A percentile compares a stretch with the other conserved stretches of the same genome.
Evolutionary conservation across 495 filamentous ascomycete genomes (phyloP).

Genomic region (Penicillium atrosanguineum): DNA sequence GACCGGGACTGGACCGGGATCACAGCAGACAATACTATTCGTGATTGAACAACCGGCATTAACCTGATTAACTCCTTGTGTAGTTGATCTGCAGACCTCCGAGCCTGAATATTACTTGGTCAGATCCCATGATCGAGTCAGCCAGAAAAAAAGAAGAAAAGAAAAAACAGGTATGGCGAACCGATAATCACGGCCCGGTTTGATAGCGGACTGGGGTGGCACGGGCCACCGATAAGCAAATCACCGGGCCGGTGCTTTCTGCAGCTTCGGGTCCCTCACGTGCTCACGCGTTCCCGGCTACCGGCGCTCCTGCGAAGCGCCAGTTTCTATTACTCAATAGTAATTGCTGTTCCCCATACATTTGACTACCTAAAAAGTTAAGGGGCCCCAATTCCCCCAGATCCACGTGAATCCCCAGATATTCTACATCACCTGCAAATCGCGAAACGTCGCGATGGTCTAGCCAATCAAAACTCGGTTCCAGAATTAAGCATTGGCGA

Average conservation of each 20-base stretch:
- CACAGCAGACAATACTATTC: not conserved
- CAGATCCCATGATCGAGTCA: conserved; percentile 1
- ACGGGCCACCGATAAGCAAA: conserved; percentile 12
- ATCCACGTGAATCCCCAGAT: not conserved
- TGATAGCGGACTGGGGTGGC: not conserved
- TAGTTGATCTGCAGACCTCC: not conserved
- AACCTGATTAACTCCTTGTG: not conserved
- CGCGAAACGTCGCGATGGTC: not conserved
- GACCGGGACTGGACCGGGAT: not conserved
- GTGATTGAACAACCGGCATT: not conserved
- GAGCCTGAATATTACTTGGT: not conserved
- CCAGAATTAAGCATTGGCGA: not conserved
- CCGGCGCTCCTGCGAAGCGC: not conserved
- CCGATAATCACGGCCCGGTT: conserved; percentile 15
- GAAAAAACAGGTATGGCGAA: not conserved
- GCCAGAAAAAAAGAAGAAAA: not conserved
- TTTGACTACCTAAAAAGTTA: not conserved
- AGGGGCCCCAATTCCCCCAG: not conserved
- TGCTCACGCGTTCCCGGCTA: not conserved
- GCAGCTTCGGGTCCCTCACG: not conserved
- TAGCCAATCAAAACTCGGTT: not conserved
- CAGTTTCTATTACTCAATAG: conserved; percentile 9
- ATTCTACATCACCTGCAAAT: not conserved
- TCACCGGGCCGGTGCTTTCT: conserved; percentile 14
- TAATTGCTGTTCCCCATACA: not conserved